Conservation (phyloP, 2,329 filamentous ascomycete species). For the Arthrocladium fulminans region DNA sequence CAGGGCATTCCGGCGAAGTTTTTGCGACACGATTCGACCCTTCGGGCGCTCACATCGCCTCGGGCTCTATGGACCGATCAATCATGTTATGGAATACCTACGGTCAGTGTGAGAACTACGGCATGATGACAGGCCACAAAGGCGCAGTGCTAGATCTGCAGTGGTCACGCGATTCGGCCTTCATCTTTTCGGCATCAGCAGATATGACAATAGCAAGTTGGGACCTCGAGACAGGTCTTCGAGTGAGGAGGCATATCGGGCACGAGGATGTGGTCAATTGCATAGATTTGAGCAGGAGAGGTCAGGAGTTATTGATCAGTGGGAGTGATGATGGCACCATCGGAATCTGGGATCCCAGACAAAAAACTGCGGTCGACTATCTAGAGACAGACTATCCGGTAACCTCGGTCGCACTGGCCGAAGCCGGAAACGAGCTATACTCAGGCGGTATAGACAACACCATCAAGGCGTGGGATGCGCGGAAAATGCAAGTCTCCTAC, state of each 20-base stretch:
- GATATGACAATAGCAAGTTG: slow-evolving; percentile 90
- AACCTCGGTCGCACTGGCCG: slow-evolving; percentile 81
- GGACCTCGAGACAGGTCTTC: slow-evolving; percentile 84
- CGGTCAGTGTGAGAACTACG: slow-evolving; percentile 90
- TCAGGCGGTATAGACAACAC: slow-evolving; percentile 94
- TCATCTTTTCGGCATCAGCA: slow-evolving; percentile 84
- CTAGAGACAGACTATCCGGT: slow-evolving; percentile 88
- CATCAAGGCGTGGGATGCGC: slow-evolving; percentile 92
- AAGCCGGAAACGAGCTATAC: slow-evolving; percentile 92
- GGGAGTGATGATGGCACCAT: slow-evolving; percentile 91
- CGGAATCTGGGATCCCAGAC: slow-evolving; percentile 89
- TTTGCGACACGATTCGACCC: slow-evolving; percentile 87
- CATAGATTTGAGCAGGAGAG: slow-evolving; percentile 77
- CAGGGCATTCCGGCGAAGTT: slow-evolving; percentile 68
- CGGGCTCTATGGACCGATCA: slow-evolving; percentile 86
- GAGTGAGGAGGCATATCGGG: slow-evolving; percentile 83
- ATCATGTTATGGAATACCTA: slow-evolving; percentile 97
- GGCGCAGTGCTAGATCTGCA: slow-evolving; percentile 86
- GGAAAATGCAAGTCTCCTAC: slow-evolving; percentile 83
- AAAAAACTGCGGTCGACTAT: slow-evolving; percentile 78
- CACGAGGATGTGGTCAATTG: slow-evolving; percentile 96
- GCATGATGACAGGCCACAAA: slow-evolving; percentile 76
- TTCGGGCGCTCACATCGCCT: slow-evolving; percentile 79
- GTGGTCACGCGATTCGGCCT: slow-evolving; percentile 90
- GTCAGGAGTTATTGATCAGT: slow-evolving; percentile 82